Percentiles rank a stretch among this genome's conserved stretches.
These are phyloP conservation scores for Alternaria tenuissima DNA, from an alignment of 2,329 filamentous ascomycete genomes.

Conservation along the genomic window DNA sequence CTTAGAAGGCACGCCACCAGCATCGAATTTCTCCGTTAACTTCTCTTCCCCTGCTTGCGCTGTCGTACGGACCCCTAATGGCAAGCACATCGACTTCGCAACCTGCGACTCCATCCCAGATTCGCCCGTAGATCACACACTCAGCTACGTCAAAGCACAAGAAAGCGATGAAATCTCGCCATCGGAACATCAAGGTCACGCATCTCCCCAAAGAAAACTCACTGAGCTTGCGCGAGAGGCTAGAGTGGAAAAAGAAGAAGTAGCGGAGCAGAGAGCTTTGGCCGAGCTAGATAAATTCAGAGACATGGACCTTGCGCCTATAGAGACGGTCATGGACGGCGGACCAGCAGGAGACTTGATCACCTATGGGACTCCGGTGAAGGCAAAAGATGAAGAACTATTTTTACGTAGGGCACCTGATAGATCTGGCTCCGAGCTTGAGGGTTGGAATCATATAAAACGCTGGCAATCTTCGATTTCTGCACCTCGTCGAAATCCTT, in stretches of 20 bases:
- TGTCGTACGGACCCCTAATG: constrained; percentile 1
- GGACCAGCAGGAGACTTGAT: constrained; percentile 26
- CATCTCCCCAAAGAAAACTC: constrained; percentile 32
- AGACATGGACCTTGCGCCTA: constrained; percentile 32
- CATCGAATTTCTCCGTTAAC: not conserved
- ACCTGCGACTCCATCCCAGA: constrained; percentile 10
- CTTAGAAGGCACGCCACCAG: not conserved
- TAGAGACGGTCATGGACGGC: constrained; percentile 29
- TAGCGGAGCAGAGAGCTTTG: constrained; percentile 1
- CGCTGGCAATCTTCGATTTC: not conserved
- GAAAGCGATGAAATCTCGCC: constrained; percentile 23
- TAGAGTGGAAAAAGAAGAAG: constrained; percentile 18
- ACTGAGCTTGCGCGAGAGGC: constrained; percentile 23
- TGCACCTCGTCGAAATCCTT: not conserved
- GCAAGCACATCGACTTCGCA: constrained; percentile 17
- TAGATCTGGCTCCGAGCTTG: not conserved
- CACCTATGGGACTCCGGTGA: constrained; percentile 15
- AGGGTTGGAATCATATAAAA: not conserved
- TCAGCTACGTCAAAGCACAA: constrained; percentile 30
- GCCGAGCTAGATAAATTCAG: constrained; percentile 23
- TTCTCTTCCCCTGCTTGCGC: not conserved
- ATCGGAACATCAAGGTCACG: constrained; percentile 28
- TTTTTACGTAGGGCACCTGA: not conserved
- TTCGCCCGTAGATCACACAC: constrained; percentile 27
- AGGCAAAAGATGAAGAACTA: not conserved